Percentiles rank a stretch among this genome's conserved stretches.
Evolutionary conservation across 2,329 filamentous ascomycete species (phyloP).

Genomic region (Mycosphaerella arachidis): DNA sequence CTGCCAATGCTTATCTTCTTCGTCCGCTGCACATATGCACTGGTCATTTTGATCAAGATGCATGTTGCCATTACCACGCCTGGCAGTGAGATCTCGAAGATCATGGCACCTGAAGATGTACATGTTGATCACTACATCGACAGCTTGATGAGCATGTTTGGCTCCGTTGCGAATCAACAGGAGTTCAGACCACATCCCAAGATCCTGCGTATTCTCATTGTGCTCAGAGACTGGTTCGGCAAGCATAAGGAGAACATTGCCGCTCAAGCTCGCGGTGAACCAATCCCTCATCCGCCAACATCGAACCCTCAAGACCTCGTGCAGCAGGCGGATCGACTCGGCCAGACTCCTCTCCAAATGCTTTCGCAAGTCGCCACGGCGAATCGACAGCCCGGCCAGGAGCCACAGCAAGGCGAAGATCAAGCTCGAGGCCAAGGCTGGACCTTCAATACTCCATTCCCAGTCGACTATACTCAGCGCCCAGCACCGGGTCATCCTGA

Average conservation of each 20-base stretch:
- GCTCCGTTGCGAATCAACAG: conserved; percentile 16
- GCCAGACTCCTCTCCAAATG: conserved; percentile 18
- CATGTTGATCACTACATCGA: conserved; percentile 46
- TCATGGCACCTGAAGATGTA: conserved; percentile 46
- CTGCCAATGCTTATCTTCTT: conserved; percentile 44
- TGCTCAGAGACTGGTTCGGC: conserved; percentile 43
- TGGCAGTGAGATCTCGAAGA: conserved; percentile 44
- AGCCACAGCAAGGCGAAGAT: conserved; percentile 12
- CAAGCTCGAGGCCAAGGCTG: conserved; percentile 9
- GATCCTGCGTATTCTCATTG: conserved; percentile 43
- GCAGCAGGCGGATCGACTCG: conserved; percentile 3
- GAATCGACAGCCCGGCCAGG: conserved; percentile 11
- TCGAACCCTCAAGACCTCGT: conserved; percentile 4
- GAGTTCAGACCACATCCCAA: conserved; percentile 42
- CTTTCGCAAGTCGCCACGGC: conserved; percentile 25
- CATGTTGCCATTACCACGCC: conserved; percentile 52
- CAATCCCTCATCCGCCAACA: conserved; percentile 9
- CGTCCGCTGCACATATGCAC: conserved; percentile 53
- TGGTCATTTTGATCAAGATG: conserved; percentile 57
- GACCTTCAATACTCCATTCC: conserved; percentile 22
- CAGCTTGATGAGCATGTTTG: conserved; percentile 42
- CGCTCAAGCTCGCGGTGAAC: conserved; percentile 20
- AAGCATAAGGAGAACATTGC: conserved; percentile 32
- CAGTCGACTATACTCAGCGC: conserved; percentile 18
- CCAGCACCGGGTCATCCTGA: conserved; percentile 17